These are phyloP conservation scores for Thalassiosira oceanica DNA, from an alignment of 352 stramenopile species.

Conservation along the genomic window DNA sequence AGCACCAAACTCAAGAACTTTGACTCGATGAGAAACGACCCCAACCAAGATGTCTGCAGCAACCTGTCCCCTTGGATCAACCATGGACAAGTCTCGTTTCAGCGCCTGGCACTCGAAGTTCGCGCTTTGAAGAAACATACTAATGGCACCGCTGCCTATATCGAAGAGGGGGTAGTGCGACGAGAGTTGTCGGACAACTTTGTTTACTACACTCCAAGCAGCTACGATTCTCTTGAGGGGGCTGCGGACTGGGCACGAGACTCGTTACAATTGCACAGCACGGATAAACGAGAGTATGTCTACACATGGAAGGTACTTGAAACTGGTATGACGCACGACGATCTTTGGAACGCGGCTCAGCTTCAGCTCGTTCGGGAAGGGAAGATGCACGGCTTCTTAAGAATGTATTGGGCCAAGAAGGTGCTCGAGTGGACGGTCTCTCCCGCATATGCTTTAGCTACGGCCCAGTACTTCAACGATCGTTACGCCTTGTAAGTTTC, in stretches of 20 bases:
- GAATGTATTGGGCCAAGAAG: slow-evolving; percentile 99
- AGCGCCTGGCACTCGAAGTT: slow-evolving; percentile 78
- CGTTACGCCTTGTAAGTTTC: slow-evolving; percentile 97
- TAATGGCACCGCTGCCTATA: slow-evolving; percentile 87
- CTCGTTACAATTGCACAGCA: slow-evolving; percentile 87
- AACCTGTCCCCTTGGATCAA: slow-evolving; percentile 83
- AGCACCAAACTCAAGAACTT: slow-evolving; percentile 82
- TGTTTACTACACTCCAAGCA: slow-evolving; percentile 90
- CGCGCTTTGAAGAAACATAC: slow-evolving; percentile 81
- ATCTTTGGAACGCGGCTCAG: slow-evolving; percentile 98
- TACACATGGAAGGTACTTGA: slow-evolving; percentile 92
- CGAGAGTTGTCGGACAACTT: slow-evolving; percentile 96
- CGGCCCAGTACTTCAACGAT: slow-evolving; percentile 96
- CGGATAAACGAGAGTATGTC: slow-evolving; percentile 83
- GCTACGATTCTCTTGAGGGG: slow-evolving; percentile 91
- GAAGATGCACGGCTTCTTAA: slow-evolving; percentile 88
- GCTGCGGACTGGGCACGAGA: slow-evolving; percentile 90
- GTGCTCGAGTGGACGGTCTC: slow-evolving; percentile 96
- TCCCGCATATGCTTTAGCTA: slow-evolving; percentile 88
- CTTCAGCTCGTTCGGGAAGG: slow-evolving; percentile 91
- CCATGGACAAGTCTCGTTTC: slow-evolving; percentile 87
- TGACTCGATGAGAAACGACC: slow-evolving; percentile 92
- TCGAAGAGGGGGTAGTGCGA: slow-evolving; percentile 96
- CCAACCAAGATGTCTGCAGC: slow-evolving; percentile 88
- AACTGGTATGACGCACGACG: slow-evolving; percentile 89